Percentiles rank a stretch among this genome's conserved stretches.
Evolutionary conservation across 2,329 filamentous ascomycete species (phyloP).

Genomic region (Arachnomyces sp.): DNA sequence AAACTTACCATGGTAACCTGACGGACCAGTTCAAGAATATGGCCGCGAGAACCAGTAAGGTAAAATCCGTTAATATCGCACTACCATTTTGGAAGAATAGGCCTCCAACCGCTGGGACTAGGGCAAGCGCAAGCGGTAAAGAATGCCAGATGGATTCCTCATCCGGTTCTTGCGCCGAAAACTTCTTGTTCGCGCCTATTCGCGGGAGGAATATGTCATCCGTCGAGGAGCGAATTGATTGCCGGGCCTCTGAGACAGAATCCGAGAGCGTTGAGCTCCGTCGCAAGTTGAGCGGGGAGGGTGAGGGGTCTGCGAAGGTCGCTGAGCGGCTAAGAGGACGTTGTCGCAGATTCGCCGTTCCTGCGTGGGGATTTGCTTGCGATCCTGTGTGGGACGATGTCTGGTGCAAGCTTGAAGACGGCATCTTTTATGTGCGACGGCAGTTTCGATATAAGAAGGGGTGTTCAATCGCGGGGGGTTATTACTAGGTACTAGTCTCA

Average conservation of each 20-base stretch:
- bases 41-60: constrained; percentile 68
- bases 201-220: constrained; percentile 59
- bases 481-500: too few relatives aligned
- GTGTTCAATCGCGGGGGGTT: too few relatives aligned
- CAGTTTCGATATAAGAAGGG: too few relatives aligned
- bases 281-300: constrained; percentile 40
- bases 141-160: constrained; percentile 66
- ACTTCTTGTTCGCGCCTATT: constrained; percentile 23
- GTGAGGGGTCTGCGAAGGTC: constrained; percentile 27
- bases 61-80: constrained; percentile 73
- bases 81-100: constrained; percentile 78
- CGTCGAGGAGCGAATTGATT: constrained; percentile 56
- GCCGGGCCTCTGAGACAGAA: constrained; percentile 59
- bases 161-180: constrained; percentile 12
- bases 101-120: constrained; percentile 78
- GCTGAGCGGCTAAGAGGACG: constrained; percentile 27
- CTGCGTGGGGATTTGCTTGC: constrained; percentile 10
- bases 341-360: constrained; percentile 25
- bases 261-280: constrained; percentile 74
- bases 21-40: constrained; percentile 91
- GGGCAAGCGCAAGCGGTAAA: constrained; percentile 70
- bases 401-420: constrained; percentile 12
- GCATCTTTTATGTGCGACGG: too few relatives aligned
- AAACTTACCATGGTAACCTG: constrained; percentile 72
- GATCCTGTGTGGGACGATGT: constrained; percentile 10